phyloP scores from a whole-genome alignment of 2,329 filamentous ascomycete species.

The Chaetothyriales sp. region DNA sequence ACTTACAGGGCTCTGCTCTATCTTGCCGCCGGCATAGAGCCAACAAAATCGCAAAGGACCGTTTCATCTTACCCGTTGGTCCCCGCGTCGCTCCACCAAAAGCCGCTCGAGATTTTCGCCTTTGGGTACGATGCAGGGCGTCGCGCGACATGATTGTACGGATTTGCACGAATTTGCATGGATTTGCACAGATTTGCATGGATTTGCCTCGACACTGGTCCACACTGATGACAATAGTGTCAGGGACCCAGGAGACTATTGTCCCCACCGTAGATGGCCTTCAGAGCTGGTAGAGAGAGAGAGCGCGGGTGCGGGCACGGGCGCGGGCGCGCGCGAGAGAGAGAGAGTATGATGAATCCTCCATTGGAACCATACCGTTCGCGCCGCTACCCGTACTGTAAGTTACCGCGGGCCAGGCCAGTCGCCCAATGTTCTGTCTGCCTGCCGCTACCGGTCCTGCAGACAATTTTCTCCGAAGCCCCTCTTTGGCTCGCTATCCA shows the following conservation, averaged over 20 bases:
- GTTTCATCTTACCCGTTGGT: slow-evolving; percentile 6
- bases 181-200: background rate
- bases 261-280: background rate
- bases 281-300: background rate
- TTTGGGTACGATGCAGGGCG: background rate
- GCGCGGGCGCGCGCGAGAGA: no score
- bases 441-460: background rate
- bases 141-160: background rate
- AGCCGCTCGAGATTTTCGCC: background rate
- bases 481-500: background rate
- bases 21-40: slow-evolving; percentile 1
- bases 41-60: slow-evolving; percentile 5
- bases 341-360: background rate
- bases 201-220: background rate
- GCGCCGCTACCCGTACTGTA: background rate
- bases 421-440: background rate
- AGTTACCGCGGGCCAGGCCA: background rate
- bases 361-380: background rate
- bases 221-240: background rate
- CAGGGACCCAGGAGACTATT: background rate
- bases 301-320: no score
- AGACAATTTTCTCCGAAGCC: background rate
- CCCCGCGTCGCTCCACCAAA: background rate
- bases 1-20: slow-evolving; percentile 1
- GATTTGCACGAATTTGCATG: background rate